phyloP scores from a whole-genome alignment of 305 asterid species.

The Fraxinus sp. region DNA sequence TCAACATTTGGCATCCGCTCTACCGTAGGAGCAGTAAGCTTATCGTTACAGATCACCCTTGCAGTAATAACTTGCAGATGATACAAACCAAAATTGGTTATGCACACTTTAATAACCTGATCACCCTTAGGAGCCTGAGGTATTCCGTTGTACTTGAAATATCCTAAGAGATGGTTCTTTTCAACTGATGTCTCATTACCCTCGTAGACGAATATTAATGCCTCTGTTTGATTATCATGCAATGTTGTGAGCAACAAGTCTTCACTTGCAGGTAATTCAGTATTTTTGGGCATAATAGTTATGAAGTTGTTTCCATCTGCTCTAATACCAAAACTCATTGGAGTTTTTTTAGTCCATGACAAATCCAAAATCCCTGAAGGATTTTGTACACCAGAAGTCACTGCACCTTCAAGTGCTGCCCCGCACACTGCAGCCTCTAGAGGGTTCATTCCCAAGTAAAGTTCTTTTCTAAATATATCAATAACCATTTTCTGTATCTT shows the following conservation, averaged over 20 bases:
- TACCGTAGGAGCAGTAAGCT: constrained; percentile 59
- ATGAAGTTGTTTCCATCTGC: constrained; percentile 59
- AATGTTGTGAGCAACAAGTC: constrained; percentile 68
- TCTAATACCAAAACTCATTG: constrained; percentile 66
- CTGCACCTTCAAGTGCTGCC: constrained; percentile 89
- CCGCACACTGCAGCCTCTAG: constrained; percentile 90
- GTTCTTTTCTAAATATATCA: constrained; percentile 37
- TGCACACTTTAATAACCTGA: constrained; percentile 65
- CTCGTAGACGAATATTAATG: constrained; percentile 65
- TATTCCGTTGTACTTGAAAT: constrained; percentile 66
- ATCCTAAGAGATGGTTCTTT: constrained; percentile 76
- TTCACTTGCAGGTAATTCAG: constrained; percentile 62
- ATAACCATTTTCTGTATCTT: constrained; percentile 39
- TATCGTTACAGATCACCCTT: constrained; percentile 52
- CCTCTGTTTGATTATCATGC: constrained; percentile 70
- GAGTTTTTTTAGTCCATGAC: constrained; percentile 69
- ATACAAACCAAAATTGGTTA: constrained; percentile 70
- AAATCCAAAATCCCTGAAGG: constrained; percentile 85
- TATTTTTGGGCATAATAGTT: constrained; percentile 62
- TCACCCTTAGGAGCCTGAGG: constrained; percentile 71
- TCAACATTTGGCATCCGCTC: constrained; percentile 87
- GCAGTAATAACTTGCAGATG: constrained; percentile 53
- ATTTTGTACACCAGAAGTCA: constrained; percentile 72
- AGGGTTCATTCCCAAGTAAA: constrained; percentile 54
- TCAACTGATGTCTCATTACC: constrained; percentile 49